Base-by-base conservation (phyloP, 495 filamentous ascomycete genomes). In the Podospora tetraspora region DNA sequence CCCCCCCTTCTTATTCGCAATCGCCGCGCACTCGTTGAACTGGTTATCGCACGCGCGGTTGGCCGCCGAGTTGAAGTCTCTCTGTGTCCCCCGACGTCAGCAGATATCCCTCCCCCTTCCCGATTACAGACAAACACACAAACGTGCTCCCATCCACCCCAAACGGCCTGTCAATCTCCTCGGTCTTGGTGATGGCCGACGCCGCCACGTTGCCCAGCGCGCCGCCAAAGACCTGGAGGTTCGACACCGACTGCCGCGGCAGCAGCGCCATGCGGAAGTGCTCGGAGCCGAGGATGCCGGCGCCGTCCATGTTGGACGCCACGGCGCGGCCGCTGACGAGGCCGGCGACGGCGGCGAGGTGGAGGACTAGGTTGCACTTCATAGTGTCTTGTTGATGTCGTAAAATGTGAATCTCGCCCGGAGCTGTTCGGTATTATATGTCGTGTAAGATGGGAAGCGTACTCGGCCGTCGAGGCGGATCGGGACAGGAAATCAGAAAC, bases 141-240 rank as follows among this genome's bases (percentile, higher is more conserved):
- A 85, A 85, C 3, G 79, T 83, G 66, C 80, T 68, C 1, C 81
- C 81, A 22, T 80, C 74, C 3, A 84, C 82, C 59, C 72, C 78
- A 69, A 83, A 86, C 13, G 82, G 82, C 30, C 79, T 69, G 43
- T 72, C 66, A 12, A 75, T 61, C 63, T 83, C 76, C 1, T 71
- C 76, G 0, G 81, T 80, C 59, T 77, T 72, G 11, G 70, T 79
- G 64, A 77, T 81, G 56, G 75, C 68, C 25, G 73, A 67, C 19
- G 73, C 71, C 12, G 57, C 63, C 9, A 66, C 64, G 5, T 68
- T 75, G 56, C 77, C 76, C 27, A 78, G 59, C 19, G 67, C 60
- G 30, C 69, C 68, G 13, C 52, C 62, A 61, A 79, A 79, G 1
- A 62, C 23, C 63, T 78, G 72, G 3, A 79, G 68, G 30, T 76